A percentile compares a stretch with the other conserved stretches of the same genome.
Evolutionary conservation across 768 basidiomycete genomes (phyloP).

Genomic region (Podaxis sp.): DNA sequence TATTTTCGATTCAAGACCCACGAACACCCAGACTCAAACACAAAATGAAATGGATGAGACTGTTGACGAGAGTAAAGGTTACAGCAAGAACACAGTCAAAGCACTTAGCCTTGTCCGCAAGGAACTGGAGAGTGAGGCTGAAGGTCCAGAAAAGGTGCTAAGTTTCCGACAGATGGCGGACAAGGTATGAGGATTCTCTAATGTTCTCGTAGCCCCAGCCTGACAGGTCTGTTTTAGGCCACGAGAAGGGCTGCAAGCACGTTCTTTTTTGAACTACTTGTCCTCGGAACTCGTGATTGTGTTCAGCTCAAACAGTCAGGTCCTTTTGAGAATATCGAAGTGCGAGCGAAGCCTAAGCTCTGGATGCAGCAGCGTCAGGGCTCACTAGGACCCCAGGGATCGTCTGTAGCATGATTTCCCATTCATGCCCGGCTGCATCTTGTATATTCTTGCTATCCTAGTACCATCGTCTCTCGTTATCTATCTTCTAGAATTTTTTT

Average conservation of each 20-base stretch:
- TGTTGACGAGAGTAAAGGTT: constrained; percentile 50
- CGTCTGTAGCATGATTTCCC: constrained; percentile 4
- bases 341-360: constrained; percentile 77
- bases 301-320: constrained; percentile 72
- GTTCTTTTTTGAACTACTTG: constrained; percentile 97
- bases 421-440: not conserved
- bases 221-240: constrained; percentile 46
- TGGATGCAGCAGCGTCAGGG: constrained; percentile 59
- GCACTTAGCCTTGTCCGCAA: constrained; percentile 74
- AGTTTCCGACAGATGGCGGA: constrained; percentile 79
- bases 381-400: not conserved
- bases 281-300: constrained; percentile 91
- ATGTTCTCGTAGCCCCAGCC: not conserved
- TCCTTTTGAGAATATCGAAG: constrained; percentile 84
- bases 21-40: constrained; percentile 41
- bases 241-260: constrained; percentile 89
- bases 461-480: not conserved
- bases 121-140: constrained; percentile 57
- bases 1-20: constrained; percentile 69
- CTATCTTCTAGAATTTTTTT: not conserved
- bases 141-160: constrained; percentile 52
- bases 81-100: constrained; percentile 87
- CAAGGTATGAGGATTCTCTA: constrained; percentile 49
- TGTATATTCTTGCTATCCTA: not conserved
- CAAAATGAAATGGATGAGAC: constrained; percentile 27